Evolutionary conservation across 768 basidiomycete species (phyloP).

Genomic region (Phanerodontia chrysosporium): DNA sequence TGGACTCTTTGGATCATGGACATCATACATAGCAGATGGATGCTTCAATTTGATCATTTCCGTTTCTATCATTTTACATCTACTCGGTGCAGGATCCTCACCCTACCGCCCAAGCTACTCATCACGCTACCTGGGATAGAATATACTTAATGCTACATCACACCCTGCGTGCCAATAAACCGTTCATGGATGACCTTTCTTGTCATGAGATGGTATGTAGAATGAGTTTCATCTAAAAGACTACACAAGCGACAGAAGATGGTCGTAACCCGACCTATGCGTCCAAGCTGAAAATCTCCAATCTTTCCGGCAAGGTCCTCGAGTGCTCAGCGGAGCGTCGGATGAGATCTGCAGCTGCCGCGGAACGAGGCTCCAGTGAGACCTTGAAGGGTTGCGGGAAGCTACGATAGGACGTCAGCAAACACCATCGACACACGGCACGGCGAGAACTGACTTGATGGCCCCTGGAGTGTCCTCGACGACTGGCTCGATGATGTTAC

Average conservation of each 20-base stretch:
- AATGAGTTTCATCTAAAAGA: no score
- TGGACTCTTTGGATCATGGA: neutral
- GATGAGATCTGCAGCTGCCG: neutral
- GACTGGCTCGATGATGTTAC: neutral
- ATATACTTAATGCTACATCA: no score
- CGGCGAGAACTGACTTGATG: neutral
- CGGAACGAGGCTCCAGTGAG: neutral
- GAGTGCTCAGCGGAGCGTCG: neutral
- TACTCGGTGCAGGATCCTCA: neutral
- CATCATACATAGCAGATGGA: neutral
- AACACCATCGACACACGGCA: neutral
- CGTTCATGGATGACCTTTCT: no score
- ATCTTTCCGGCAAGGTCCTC: neutral
- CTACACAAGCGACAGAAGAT: no score
- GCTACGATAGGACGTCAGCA: neutral
- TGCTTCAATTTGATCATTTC: neutral
- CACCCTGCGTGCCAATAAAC: no score
- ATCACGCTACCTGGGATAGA: no score
- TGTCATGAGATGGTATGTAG: no score
- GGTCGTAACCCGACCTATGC: neutral
- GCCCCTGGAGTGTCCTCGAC: neutral
- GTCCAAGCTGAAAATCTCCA: neutral
- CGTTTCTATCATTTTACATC: neutral
- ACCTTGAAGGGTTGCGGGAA: neutral
- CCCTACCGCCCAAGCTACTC: neutral